phyloP scores from a whole-genome alignment of 305 asterid genomes.

The Rubia occidens region DNA sequence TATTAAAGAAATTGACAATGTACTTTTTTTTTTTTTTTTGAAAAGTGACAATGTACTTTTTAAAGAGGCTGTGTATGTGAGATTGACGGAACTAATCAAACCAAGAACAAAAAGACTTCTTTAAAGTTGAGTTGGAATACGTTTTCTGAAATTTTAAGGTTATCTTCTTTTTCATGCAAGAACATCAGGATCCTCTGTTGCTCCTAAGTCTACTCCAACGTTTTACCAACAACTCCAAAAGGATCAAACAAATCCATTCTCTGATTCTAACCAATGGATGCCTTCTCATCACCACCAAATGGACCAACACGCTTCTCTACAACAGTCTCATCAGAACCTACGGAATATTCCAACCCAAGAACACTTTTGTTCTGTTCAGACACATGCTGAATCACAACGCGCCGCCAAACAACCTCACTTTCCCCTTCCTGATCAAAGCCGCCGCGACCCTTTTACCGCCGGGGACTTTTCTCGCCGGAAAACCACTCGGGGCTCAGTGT shows the following conservation, averaged over 20 bases:
- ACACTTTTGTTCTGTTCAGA: slow-evolving; percentile 43
- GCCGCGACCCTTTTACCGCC: slow-evolving; percentile 28
- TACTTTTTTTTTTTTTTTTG: no score
- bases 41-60: no score
- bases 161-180: background rate
- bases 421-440: slow-evolving; percentile 69
- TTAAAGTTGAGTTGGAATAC: no score
- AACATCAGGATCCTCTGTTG: slow-evolving; percentile 14
- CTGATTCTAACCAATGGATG: slow-evolving; percentile 44
- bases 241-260: slow-evolving; percentile 54
- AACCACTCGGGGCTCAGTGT: slow-evolving; percentile 50
- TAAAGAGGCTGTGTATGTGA: no score
- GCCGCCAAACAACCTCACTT: slow-evolving; percentile 67
- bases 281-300: slow-evolving; percentile 39
- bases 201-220: slow-evolving; percentile 57
- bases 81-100: no score
- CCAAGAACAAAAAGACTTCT: no score
- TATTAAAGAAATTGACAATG: no score
- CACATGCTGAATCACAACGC: slow-evolving; percentile 63
- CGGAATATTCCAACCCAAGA: slow-evolving; percentile 32
- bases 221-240: slow-evolving; percentile 24
- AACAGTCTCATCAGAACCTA: slow-evolving; percentile 64
- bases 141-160: no score
- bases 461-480: slow-evolving; percentile 23
- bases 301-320: slow-evolving; percentile 74